A percentile compares a stretch with the other conserved stretches of the same genome.
These are phyloP conservation scores for Geotrichum bryndzae DNA, from an alignment of 1,139 yeast genomes.

Conservation along the genomic window DNA sequence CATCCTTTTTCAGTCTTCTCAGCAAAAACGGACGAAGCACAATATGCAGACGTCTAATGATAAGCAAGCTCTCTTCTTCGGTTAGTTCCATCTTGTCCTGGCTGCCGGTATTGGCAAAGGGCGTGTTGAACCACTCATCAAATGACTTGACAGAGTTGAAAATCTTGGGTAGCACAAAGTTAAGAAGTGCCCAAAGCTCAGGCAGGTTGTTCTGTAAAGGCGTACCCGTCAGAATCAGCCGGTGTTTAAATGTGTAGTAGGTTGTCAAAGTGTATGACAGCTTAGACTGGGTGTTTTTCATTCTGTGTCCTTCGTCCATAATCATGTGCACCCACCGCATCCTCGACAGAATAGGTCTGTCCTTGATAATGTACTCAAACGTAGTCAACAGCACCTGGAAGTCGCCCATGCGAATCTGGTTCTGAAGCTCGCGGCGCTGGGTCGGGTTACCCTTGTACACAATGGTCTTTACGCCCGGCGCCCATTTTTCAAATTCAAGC, in stretches of 20 bases:
- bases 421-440: slow-evolving; percentile 71
- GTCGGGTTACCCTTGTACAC: slow-evolving; percentile 60
- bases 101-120: slow-evolving; percentile 92
- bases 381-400: slow-evolving; percentile 91
- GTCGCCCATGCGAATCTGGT: slow-evolving; percentile 62
- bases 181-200: slow-evolving; percentile 92
- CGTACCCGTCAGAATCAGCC: slow-evolving; percentile 94
- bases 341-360: slow-evolving; percentile 70
- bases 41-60: slow-evolving; percentile 91
- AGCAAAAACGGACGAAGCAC: slow-evolving; percentile 90
- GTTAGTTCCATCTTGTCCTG: slow-evolving; percentile 90
- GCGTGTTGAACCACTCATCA: slow-evolving; percentile 98
- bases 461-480: slow-evolving; percentile 42
- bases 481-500: slow-evolving; percentile 96
- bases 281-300: slow-evolving; percentile 91
- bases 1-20: slow-evolving; percentile 94
- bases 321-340: slow-evolving; percentile 94
- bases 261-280: slow-evolving; percentile 76
- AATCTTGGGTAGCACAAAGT: slow-evolving; percentile 90
- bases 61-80: slow-evolving; percentile 92
- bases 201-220: slow-evolving; percentile 95
- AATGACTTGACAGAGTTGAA: slow-evolving; percentile 97
- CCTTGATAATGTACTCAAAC: slow-evolving; percentile 66
- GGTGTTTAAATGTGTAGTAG: slow-evolving; percentile 73
- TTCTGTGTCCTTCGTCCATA: slow-evolving; percentile 97